phyloP scores from a whole-genome alignment of 805 yeast genomes.

The Teunomyces barrocoloradensis region DNA sequence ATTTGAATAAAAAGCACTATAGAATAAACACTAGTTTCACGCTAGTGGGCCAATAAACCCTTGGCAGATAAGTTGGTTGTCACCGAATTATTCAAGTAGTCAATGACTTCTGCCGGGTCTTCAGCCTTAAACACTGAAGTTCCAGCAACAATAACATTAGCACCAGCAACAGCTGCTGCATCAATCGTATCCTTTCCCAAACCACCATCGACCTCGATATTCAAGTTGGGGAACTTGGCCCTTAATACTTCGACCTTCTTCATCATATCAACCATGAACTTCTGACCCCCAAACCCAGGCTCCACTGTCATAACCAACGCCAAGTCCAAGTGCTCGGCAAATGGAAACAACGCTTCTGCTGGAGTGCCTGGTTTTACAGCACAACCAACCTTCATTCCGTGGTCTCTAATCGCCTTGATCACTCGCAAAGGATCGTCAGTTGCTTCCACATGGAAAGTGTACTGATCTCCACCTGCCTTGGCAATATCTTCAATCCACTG shows the following conservation, averaged over 20 bases:
- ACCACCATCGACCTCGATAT: conserved; percentile 97
- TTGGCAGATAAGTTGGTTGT: conserved; percentile 34
- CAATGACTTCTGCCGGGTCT: conserved; percentile 74
- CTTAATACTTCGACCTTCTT: conserved; percentile 84
- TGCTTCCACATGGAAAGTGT: conserved; percentile 94
- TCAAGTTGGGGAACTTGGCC: conserved; percentile 66
- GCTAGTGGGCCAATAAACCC: conserved; percentile 7
- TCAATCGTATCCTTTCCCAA: conserved; percentile 81
- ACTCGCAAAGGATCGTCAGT: conserved; percentile 73
- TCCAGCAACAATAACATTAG: conserved; percentile 97
- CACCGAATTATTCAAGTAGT: conserved; percentile 64
- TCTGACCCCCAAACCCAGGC: conserved; percentile 99
- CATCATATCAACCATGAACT: conserved; percentile 95
- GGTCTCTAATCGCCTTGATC: conserved; percentile 68
- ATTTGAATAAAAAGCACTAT: not conserved
- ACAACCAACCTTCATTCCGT: conserved; percentile 92
- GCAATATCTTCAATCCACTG: conserved; percentile 93
- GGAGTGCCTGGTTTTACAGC: conserved; percentile 94
- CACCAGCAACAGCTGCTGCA: conserved; percentile 94
- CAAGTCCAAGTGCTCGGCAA: conserved; percentile 83
- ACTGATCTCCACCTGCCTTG: conserved; percentile 91
- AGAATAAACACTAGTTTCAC: not conserved
- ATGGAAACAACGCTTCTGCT: conserved; percentile 73
- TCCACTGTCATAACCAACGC: conserved; percentile 98
- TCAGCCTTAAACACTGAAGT: conserved; percentile 87